Evolutionary conservation across 495 filamentous ascomycete species (phyloP).

Genomic region (Tetracladium setigerum): DNA sequence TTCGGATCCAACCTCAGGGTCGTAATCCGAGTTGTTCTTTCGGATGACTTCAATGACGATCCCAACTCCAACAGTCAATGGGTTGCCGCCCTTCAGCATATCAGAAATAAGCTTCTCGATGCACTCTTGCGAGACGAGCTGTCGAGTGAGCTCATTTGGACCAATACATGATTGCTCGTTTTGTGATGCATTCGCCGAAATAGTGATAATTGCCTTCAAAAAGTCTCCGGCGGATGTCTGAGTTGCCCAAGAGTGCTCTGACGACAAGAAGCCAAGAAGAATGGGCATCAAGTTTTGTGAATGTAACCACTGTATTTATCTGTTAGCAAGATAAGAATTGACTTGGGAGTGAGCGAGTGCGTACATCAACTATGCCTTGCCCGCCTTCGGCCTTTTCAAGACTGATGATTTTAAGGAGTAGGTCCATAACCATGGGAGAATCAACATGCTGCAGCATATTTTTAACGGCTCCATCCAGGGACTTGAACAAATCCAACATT

Average conservation of each 20-base stretch:
- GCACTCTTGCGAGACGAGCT: constrained; percentile 85
- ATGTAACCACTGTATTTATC: constrained; percentile 74
- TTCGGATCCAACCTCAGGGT: constrained; percentile 76
- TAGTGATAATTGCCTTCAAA: constrained; percentile 97
- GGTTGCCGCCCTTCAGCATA: constrained; percentile 92
- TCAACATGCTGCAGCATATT: constrained; percentile 92
- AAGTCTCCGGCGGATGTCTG: constrained; percentile 98
- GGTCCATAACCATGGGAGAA: constrained; percentile 97
- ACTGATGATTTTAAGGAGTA: constrained; percentile 94
- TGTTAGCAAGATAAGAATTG: constrained; percentile 21
- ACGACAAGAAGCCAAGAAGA: constrained; percentile 78
- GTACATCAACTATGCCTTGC: constrained; percentile 88
- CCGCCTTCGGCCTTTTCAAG: constrained; percentile 89
- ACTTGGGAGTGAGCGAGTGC: constrained; percentile 21
- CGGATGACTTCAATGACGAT: constrained; percentile 98
- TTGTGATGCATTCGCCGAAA: constrained; percentile 95
- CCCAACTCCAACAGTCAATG: constrained; percentile 91
- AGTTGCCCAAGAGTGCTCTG: constrained; percentile 73
- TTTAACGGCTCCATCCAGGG: constrained; percentile 68
- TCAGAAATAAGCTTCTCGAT: constrained; percentile 74
- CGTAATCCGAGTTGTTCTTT: constrained; percentile 99
- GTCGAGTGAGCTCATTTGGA: constrained; percentile 90
- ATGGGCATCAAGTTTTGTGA: constrained; percentile 82
- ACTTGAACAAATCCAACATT: constrained; percentile 84
- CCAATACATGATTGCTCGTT: constrained; percentile 98